phyloP scores from a whole-genome alignment of 495 filamentous ascomycete genomes.

The Tricharina praecox region DNA sequence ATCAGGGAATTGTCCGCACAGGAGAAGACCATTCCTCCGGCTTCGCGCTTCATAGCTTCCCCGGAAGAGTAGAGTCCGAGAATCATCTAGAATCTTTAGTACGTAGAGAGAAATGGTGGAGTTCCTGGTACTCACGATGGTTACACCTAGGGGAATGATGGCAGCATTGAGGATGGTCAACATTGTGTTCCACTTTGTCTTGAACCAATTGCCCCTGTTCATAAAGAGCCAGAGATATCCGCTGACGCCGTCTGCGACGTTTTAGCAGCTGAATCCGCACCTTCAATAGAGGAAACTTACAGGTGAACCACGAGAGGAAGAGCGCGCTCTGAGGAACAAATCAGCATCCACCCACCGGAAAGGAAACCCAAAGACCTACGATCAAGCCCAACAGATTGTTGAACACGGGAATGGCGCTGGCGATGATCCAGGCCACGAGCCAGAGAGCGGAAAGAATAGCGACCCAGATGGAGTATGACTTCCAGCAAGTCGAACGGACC shows the following conservation, averaged over 20 bases:
- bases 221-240: constrained; percentile 51
- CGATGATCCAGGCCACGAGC: constrained; percentile 53
- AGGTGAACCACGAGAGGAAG: constrained; percentile 48
- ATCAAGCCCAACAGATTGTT: constrained; percentile 43
- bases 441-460: constrained; percentile 42
- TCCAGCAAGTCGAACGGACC: constrained; percentile 10
- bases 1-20: constrained; percentile 26
- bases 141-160: constrained; percentile 36
- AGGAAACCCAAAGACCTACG: constrained; percentile 27
- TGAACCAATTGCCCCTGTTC: constrained; percentile 36
- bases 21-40: constrained; percentile 6
- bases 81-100: constrained; percentile 12
- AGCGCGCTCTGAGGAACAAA: constrained; percentile 41
- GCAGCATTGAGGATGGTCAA: constrained; percentile 34
- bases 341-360: no score
- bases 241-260: constrained; percentile 36
- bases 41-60: constrained; percentile 8
- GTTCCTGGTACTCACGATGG: constrained; percentile 9
- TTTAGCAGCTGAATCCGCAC: neutral
- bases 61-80: constrained; percentile 16
- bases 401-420: constrained; percentile 57
- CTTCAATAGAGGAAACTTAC: neutral
- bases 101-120: neutral
- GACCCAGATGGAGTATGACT: constrained; percentile 35
- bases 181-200: constrained; percentile 31